phyloP scores from a whole-genome alignment of 78 protist species.

The Polysphondylium violaceum region DNA sequence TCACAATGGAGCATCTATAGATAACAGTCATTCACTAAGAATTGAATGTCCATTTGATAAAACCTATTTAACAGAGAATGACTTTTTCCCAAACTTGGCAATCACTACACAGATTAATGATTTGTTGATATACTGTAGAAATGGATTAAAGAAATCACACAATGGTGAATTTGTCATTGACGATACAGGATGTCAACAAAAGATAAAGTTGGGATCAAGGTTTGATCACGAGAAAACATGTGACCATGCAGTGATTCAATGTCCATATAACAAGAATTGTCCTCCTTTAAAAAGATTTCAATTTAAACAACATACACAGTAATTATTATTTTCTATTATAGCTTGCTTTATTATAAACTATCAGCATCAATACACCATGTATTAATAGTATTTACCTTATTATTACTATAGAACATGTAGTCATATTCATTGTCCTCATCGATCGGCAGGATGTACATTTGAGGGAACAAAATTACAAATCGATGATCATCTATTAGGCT shows the following conservation, averaged over 20 bases:
- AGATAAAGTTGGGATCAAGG: constrained; percentile 21
- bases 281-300: constrained; percentile 61
- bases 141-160: constrained; percentile 28
- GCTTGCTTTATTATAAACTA: not conserved
- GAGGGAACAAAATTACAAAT: constrained; percentile 71
- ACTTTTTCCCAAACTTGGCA: constrained; percentile 76
- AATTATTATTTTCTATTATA: not conserved
- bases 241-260: constrained; percentile 57
- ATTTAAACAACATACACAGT: constrained; percentile 50
- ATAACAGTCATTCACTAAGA: not conserved
- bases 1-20: not conserved
- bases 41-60: constrained; percentile 68
- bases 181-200: constrained; percentile 27
- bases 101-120: constrained; percentile 66
- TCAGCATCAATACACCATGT: too few species aligned
- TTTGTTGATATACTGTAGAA: constrained; percentile 40
- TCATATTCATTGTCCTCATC: constrained; percentile 70
- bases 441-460: constrained; percentile 73
- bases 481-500: constrained; percentile 59
- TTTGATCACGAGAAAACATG: constrained; percentile 50
- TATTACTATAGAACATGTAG: constrained; percentile 18
- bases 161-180: constrained; percentile 64
- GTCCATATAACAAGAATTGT: constrained; percentile 71
- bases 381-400: constrained; percentile 2
- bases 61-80: constrained; percentile 27